Percentiles rank a stretch among this genome's conserved stretches.
phyloP scores from a whole-genome alignment of 2,329 filamentous ascomycete species.

The Aspergillus uvarum region DNA sequence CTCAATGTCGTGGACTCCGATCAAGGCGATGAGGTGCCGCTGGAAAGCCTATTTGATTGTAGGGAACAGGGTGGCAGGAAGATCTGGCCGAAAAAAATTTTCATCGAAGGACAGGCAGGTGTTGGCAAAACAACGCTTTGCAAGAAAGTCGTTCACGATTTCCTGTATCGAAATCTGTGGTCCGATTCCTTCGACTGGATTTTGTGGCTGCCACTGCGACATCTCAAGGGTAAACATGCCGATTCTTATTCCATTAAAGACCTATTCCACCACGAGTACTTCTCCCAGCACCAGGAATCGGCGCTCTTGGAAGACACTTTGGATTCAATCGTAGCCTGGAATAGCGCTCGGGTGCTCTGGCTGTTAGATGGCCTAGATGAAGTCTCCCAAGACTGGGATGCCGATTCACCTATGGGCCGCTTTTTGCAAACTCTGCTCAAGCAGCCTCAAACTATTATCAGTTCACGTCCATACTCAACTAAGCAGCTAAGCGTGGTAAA shows the following conservation, averaged over 20 bases:
- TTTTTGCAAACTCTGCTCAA: slow-evolving; percentile 32
- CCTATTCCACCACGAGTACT: not conserved
- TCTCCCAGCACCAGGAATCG: not conserved
- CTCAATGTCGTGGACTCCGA: slow-evolving; percentile 33
- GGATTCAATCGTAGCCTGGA: not conserved
- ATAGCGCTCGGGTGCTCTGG: slow-evolving; percentile 33
- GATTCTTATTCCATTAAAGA: not conserved
- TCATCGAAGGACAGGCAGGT: slow-evolving; percentile 40
- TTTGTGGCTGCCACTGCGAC: slow-evolving; percentile 9
- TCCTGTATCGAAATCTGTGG: slow-evolving; percentile 16
- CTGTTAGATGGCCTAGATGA: slow-evolving; percentile 50
- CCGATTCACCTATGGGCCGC: slow-evolving; percentile 13
- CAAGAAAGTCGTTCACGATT: slow-evolving; percentile 43
- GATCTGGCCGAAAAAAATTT: slow-evolving; percentile 31
- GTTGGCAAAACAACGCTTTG: slow-evolving; percentile 45
- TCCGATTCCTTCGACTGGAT: not conserved
- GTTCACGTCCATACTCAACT: slow-evolving; percentile 37
- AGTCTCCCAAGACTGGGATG: slow-evolving; percentile 27
- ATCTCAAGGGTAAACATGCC: not conserved
- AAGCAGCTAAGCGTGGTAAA: slow-evolving; percentile 9
- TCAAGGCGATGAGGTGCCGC: too few species aligned
- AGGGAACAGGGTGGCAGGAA: slow-evolving; percentile 7
- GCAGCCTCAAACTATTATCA: slow-evolving; percentile 42
- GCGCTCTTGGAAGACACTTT: not conserved
- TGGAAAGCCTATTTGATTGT: too few species aligned